Evolutionary conservation across 306 rosid genomes (phyloP).

Genomic region (Canavalia gladiata): DNA sequence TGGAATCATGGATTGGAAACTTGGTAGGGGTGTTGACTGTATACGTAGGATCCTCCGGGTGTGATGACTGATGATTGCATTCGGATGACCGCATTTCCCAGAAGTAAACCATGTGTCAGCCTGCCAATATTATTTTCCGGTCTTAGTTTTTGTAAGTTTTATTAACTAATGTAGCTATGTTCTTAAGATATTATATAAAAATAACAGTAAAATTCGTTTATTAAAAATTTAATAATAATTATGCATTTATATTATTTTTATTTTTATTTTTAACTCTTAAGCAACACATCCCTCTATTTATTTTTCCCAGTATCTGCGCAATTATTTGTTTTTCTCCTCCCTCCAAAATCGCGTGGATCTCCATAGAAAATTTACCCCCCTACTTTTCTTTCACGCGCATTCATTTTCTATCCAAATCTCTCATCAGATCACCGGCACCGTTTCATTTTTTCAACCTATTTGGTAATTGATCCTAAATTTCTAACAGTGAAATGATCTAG

Average conservation of each 20-base stretch:
- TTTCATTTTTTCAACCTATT: neutral
- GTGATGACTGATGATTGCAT: conserved; percentile 27
- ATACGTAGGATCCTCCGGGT: conserved; percentile 3
- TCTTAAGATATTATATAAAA: too few species aligned
- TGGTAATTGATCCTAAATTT: conserved; percentile 18
- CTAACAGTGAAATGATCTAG: conserved; percentile 54
- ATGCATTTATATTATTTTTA: too few species aligned
- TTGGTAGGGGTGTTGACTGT: conserved; percentile 42
- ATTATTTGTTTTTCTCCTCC: conserved; percentile 44
- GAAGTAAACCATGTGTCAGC: conserved; percentile 41
- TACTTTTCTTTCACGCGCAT: conserved; percentile 8
- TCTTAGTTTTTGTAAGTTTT: too few species aligned
- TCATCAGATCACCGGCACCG: conserved; percentile 48
- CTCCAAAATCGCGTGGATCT: conserved; percentile 64
- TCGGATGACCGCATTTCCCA: conserved; percentile 4
- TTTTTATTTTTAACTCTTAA: too few species aligned
- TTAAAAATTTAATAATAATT: too few species aligned
- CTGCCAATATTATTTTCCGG: neutral
- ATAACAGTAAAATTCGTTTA: too few species aligned
- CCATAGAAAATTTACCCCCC: conserved; percentile 38
- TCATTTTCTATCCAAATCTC: conserved; percentile 18
- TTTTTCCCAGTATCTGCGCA: neutral
- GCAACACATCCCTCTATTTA: too few species aligned
- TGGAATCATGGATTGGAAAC: neutral
- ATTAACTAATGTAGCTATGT: too few species aligned